Evolutionary conservation across 768 basidiomycete genomes (phyloP).

Genomic region (Termitomyces sp.): DNA sequence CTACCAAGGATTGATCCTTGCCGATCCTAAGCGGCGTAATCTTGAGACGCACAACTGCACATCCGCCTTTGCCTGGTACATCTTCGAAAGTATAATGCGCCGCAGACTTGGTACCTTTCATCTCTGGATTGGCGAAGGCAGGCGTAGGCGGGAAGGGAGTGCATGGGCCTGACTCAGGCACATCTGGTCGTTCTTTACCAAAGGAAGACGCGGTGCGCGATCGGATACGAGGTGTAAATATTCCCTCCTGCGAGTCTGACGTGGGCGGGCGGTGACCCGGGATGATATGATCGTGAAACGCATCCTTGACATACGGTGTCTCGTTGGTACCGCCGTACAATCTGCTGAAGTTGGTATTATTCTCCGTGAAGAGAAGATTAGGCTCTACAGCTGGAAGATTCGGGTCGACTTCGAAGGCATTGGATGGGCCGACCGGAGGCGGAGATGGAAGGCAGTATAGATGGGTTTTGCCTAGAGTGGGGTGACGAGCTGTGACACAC

Average conservation of each 20-base stretch:
- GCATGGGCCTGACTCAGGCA: conserved; percentile 51
- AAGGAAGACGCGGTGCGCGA: conserved; percentile 44
- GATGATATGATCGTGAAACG: conserved; percentile 97
- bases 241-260: conserved; percentile 40
- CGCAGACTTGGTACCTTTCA: conserved; percentile 87
- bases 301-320: conserved; percentile 87
- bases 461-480: conserved; percentile 69
- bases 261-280: conserved; percentile 70
- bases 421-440: conserved; percentile 77
- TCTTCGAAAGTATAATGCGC: conserved; percentile 87
- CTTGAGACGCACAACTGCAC: conserved; percentile 92
- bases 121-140: conserved; percentile 80
- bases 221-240: conserved; percentile 49
- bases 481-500: conserved; percentile 70
- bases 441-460: conserved; percentile 92
- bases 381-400: conserved; percentile 73
- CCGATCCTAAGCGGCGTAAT: conserved; percentile 74
- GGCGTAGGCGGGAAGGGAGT: conserved; percentile 53
- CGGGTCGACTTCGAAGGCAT: conserved; percentile 58
- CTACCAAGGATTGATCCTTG: conserved; percentile 77
- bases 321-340: conserved; percentile 88
- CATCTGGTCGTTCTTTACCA: conserved; percentile 33
- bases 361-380: conserved; percentile 91
- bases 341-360: conserved; percentile 92
- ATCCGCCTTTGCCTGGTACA: conserved; percentile 90